Base-by-base conservation (phyloP, 257 asterid genomes). In the Solanum bulbocastanum region DNA sequence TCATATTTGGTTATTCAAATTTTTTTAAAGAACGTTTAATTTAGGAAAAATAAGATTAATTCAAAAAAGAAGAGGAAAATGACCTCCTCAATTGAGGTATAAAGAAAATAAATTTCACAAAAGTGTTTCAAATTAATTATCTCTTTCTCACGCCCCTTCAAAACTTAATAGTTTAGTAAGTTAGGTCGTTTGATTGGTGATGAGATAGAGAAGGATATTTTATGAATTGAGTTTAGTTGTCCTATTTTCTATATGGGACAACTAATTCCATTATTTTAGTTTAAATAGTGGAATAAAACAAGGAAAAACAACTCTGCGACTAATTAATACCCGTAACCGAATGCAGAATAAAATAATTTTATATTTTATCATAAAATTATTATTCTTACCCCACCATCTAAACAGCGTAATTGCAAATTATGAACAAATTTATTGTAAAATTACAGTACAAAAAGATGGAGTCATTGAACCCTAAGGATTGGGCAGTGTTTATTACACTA, bases 241-340 rank as follows among this genome's bases (percentile, higher is more conserved):
- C 9, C 3, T 15, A 30, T 18, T 12, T 30, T 30, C 2, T 69
- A 11, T 69, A 69, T 30, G 35, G 4, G 13, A 69, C 36, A 14
- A 33, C 0, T 7, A 71, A 71, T 71, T 10, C 12, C 13, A 69
- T 15, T 15, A 69, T 69, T 30, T 71, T 69, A 27, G 23, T 69
- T 4, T 3, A 18, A 16, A 14, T 69, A 15, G 6, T 69, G n/a
- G 3, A 20, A 69, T 30, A 52, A 2, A 16, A 46, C 56, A 46
- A 46, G 56, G 56, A 46, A 12, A 66, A 66, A 27, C 16, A 68
- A 68, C 8, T 10, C 1, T 14, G 20, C 33, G 5, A 69, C 5
- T 30, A 25, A 25, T 25, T 25, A 66, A 27, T 30, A 69, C 2
- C 1, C 0, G 9, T 69, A 27, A 69, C 0, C 5, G 0, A 69